Evolutionary conservation across 2,329 filamentous ascomycete genomes (phyloP).

Genomic region (Colletotrichum navitas): DNA sequence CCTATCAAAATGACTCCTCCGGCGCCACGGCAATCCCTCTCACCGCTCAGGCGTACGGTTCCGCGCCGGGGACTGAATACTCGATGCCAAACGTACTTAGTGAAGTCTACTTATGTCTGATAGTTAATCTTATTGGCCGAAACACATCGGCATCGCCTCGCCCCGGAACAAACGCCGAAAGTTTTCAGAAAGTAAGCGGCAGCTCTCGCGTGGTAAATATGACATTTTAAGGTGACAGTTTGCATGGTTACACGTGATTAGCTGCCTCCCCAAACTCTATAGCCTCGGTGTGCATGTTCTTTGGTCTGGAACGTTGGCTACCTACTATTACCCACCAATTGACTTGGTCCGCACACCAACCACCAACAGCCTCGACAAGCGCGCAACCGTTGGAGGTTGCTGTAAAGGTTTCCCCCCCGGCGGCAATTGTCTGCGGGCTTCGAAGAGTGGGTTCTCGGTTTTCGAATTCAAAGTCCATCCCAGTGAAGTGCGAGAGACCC

Average conservation of each 20-base stretch:
- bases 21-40: not conserved
- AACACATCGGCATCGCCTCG: not conserved
- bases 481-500: not conserved
- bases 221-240: too few relatives aligned
- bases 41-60: not conserved
- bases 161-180: too few relatives aligned
- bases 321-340: not conserved
- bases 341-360: not conserved
- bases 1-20: not conserved
- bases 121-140: not conserved
- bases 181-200: not conserved
- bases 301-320: not conserved
- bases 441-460: not conserved
- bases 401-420: not conserved
- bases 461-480: not conserved
- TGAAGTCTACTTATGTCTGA: not conserved
- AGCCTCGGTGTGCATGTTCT: not conserved
- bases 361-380: too few relatives aligned
- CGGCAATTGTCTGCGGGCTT: not conserved
- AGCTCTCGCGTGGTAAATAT: not conserved
- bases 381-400: too few relatives aligned
- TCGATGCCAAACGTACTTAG: not conserved
- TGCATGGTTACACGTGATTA: not conserved
- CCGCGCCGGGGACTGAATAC: not conserved
- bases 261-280: too few relatives aligned